Evolutionary conservation across 805 yeast genomes (phyloP).

Genomic region (Metschnikowia colocasiae): DNA sequence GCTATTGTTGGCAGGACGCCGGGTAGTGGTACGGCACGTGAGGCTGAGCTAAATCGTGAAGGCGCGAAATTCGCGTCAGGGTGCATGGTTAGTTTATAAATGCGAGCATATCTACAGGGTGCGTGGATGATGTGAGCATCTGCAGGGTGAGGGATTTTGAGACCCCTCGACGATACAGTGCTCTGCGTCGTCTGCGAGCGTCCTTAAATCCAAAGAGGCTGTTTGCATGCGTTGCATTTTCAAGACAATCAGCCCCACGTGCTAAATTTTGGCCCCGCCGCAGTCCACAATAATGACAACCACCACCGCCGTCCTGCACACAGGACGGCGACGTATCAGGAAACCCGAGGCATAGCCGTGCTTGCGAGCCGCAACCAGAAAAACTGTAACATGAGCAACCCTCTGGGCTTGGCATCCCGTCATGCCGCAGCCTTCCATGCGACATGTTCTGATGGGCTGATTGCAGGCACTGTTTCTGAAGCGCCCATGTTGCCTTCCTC

Average conservation of each 20-base stretch:
- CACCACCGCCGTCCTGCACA: not conserved
- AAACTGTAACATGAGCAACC: not conserved
- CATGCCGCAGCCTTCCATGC: not conserved
- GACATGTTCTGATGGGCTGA: not conserved
- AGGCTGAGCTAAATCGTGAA: not conserved
- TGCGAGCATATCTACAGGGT: not conserved
- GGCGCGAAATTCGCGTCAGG: not conserved
- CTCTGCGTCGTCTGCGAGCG: not conserved
- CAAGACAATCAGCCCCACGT: not conserved
- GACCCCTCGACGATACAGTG: not conserved
- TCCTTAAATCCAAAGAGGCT: not conserved
- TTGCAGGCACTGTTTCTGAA: not conserved
- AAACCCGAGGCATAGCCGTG: slow-evolving; percentile 1
- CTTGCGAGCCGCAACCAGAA: not conserved
- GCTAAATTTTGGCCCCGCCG: not conserved
- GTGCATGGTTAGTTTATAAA: not conserved
- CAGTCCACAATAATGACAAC: too few relatives aligned
- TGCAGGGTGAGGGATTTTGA: slow-evolving; percentile 2
- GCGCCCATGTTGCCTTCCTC: not conserved
- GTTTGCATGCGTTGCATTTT: not conserved
- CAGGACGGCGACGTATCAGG: not conserved
- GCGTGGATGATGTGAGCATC: not conserved
- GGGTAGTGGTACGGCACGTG: not conserved
- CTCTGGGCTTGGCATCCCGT: not conserved
- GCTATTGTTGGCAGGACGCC: not conserved